These are phyloP conservation scores for Globisporangium acanthophoron DNA, from an alignment of 352 stramenopile species.

Conservation along the genomic window DNA sequence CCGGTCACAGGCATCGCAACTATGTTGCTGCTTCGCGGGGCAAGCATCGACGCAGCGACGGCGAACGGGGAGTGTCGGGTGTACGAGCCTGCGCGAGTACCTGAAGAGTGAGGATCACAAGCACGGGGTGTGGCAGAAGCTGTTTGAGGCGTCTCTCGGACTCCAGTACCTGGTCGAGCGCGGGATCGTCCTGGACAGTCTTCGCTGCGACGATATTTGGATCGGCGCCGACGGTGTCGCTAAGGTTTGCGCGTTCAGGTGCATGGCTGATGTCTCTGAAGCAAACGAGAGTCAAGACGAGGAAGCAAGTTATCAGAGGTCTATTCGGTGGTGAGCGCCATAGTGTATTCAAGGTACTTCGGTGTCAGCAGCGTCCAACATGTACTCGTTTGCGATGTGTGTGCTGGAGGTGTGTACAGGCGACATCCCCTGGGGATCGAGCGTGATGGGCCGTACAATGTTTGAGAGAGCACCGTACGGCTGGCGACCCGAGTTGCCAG, in stretches of 20 bases:
- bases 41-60: too few relatives aligned
- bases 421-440: not conserved
- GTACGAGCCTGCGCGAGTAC: constrained; percentile 2
- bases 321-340: constrained; percentile 2
- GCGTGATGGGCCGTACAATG: too few relatives aligned
- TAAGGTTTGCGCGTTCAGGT: constrained; percentile 3
- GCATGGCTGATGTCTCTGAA: not conserved
- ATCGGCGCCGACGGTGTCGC: constrained; percentile 2
- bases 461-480: not conserved
- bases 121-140: too few relatives aligned
- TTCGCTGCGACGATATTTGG: constrained; percentile 5
- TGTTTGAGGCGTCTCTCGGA: constrained; percentile 5
- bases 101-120: not conserved
- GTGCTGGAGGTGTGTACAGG: constrained; percentile 1
- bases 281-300: not conserved
- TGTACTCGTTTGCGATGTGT: constrained; percentile 9
- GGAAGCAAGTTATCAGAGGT: not conserved
- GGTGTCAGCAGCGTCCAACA: not conserved
- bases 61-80: not conserved
- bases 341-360: not conserved
- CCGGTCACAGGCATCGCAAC: too few relatives aligned
- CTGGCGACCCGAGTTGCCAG: not conserved
- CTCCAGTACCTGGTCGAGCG: constrained; percentile 23
- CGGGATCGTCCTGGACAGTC: not conserved
- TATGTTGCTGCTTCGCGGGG: too few relatives aligned